Conservation (phyloP, 2,329 filamentous ascomycete genomes). For the Chaetomium sp. region DNA sequence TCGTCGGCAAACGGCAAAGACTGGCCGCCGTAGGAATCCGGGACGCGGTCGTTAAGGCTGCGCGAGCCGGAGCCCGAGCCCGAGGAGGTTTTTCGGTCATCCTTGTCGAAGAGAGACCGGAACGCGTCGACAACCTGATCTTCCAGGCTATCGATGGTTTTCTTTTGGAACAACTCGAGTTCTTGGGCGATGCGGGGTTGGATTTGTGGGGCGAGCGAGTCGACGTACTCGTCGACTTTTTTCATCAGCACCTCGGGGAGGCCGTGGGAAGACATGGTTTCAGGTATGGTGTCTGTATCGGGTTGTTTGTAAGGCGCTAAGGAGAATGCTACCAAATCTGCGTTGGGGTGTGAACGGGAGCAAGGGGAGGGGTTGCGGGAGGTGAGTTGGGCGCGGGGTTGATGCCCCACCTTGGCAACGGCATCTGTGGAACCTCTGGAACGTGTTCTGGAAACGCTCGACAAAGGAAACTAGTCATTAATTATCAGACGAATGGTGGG, state of each 20-base stretch:
- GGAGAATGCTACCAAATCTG: too few species aligned
- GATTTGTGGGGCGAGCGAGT: conserved; percentile 41
- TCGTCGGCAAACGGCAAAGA: conserved; percentile 42
- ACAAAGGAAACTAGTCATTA: too few species aligned
- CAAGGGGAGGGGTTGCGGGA: too few species aligned
- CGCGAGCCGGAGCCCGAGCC: conserved; percentile 14
- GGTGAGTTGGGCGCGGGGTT: too few species aligned
- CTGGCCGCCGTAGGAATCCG: conserved; percentile 36
- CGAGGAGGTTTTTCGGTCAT: conserved; percentile 18
- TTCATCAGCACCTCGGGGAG: conserved; percentile 38
- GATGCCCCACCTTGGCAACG: too few species aligned
- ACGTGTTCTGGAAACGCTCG: too few species aligned
- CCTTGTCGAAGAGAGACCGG: conserved; percentile 37
- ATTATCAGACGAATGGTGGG: too few species aligned
- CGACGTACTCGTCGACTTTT: conserved; percentile 41
- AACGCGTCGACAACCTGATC: conserved; percentile 40
- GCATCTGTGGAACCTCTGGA: too few species aligned
- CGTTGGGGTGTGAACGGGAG: too few species aligned
- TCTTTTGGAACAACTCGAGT: conserved; percentile 38
- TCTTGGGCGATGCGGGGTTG: conserved; percentile 40
- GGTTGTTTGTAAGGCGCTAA: too few species aligned
- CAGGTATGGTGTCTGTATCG: too few species aligned
- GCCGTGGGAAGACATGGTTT: conserved; percentile 6
- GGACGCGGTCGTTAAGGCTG: conserved; percentile 30
- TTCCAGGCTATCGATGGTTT: conserved; percentile 41